phyloP scores from a whole-genome alignment of 202 grass and related monocot species.

The Zoysia matrella region DNA sequence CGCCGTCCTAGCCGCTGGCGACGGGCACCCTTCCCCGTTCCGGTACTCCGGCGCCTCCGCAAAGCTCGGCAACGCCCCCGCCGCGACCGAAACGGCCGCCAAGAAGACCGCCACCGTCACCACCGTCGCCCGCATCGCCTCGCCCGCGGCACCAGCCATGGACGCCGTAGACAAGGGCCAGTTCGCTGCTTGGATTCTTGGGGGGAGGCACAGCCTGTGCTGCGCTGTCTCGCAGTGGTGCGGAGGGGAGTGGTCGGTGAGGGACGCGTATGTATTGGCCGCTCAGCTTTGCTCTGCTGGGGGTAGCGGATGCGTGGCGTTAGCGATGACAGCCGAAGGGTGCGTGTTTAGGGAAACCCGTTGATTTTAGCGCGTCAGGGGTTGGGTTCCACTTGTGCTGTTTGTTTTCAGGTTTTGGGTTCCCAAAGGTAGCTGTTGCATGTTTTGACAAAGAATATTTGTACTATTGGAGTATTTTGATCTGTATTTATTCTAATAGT shows the following conservation, averaged over 20 bases:
- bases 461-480: slow-evolving; percentile 16
- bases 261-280: slow-evolving; percentile 25
- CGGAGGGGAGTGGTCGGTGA: slow-evolving; percentile 19
- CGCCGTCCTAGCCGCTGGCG: neutral
- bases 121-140: neutral
- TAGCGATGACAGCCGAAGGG: neutral
- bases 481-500: neutral
- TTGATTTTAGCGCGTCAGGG: slow-evolving; percentile 4
- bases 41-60: slow-evolving; percentile 87
- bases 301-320: slow-evolving; percentile 7
- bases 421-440: neutral
- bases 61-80: slow-evolving; percentile 25
- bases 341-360: slow-evolving; percentile 47
- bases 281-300: neutral
- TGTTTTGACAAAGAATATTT: slow-evolving; percentile 2
- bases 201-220: slow-evolving; percentile 40
- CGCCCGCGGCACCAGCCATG: slow-evolving; percentile 24
- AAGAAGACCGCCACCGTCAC: slow-evolving; percentile 20
- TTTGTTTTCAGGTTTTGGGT: neutral
- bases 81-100: neutral
- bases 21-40: slow-evolving; percentile 65
- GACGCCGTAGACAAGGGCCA: slow-evolving; percentile 1
- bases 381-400: slow-evolving; percentile 1
- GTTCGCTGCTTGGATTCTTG: slow-evolving; percentile 37
- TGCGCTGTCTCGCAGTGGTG: slow-evolving; percentile 50